These are phyloP conservation scores for Suaeda aralocaspica DNA, from an alignment of 148 eudicot species.

Conservation along the genomic window DNA sequence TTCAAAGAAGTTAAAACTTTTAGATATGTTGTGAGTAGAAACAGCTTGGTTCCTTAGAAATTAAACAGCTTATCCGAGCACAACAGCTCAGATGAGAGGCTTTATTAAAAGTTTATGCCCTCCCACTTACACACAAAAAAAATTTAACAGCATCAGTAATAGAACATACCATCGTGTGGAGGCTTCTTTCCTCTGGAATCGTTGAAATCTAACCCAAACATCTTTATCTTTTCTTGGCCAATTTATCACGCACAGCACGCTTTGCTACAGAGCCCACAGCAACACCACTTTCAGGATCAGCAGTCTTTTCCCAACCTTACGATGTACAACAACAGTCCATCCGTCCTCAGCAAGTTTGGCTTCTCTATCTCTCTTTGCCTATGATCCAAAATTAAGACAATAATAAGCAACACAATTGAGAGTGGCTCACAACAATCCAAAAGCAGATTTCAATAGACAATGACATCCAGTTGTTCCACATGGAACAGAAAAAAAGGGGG, in stretches of 20 bases:
- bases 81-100: background rate
- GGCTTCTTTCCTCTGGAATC: conserved; percentile 89
- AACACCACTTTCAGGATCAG: conserved; percentile 82
- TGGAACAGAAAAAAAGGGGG: background rate
- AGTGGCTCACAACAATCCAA: background rate
- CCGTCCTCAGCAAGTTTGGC: conserved; percentile 79
- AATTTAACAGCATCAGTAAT: background rate
- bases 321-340: conserved; percentile 87
- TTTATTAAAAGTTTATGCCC: background rate
- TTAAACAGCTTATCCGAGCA: background rate
- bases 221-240: conserved; percentile 70
- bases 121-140: background rate
- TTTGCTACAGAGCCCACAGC: conserved; percentile 83
- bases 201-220: conserved; percentile 76
- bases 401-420: background rate
- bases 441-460: background rate
- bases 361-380: conserved; percentile 68
- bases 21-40: background rate
- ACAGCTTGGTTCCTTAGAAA: no score
- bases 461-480: background rate
- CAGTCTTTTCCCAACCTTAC: conserved; percentile 87
- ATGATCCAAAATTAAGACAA: conserved; percentile 20
- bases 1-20: background rate
- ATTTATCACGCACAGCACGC: conserved; percentile 70
- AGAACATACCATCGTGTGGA: conserved; percentile 64